phyloP scores from a whole-genome alignment of 768 basidiomycete species.

The Boletus rufocinnamomeus region DNA sequence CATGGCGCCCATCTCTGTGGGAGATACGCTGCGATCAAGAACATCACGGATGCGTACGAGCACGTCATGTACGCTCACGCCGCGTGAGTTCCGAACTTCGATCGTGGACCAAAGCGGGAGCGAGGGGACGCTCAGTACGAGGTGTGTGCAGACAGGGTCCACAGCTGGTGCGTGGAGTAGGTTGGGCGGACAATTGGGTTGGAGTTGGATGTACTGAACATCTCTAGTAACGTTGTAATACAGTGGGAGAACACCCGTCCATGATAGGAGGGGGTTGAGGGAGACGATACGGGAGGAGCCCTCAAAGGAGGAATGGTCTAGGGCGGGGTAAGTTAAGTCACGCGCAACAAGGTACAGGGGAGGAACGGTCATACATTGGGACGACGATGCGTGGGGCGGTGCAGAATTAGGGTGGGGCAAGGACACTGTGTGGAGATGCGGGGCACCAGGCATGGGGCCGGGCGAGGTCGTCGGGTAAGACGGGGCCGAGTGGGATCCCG shows the following conservation, averaged over 20 bases:
- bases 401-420: constrained; percentile 35
- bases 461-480: constrained; percentile 21
- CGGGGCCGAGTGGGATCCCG: constrained; percentile 7
- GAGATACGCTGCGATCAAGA: constrained; percentile 29
- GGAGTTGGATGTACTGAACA: constrained; percentile 25
- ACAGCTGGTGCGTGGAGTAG: constrained; percentile 26
- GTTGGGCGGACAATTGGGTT: constrained; percentile 16
- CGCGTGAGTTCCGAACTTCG: constrained; percentile 31
- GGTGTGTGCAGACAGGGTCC: constrained; percentile 16
- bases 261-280: constrained; percentile 31
- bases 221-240: constrained; percentile 32
- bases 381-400: constrained; percentile 16
- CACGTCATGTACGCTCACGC: constrained; percentile 33
- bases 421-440: constrained; percentile 31
- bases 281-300: constrained; percentile 21
- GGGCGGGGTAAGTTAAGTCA: constrained; percentile 1
- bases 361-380: constrained; percentile 20
- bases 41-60: constrained; percentile 30
- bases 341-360: no score
- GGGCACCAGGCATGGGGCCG: constrained; percentile 26
- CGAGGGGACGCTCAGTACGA: constrained; percentile 24
- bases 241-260: constrained; percentile 17
- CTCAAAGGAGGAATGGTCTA: constrained; percentile 19
- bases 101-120: constrained; percentile 33
- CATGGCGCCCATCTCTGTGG: constrained; percentile 28